Conservation (phyloP, 257 asterid species). For the Solanum raphanifolium region DNA sequence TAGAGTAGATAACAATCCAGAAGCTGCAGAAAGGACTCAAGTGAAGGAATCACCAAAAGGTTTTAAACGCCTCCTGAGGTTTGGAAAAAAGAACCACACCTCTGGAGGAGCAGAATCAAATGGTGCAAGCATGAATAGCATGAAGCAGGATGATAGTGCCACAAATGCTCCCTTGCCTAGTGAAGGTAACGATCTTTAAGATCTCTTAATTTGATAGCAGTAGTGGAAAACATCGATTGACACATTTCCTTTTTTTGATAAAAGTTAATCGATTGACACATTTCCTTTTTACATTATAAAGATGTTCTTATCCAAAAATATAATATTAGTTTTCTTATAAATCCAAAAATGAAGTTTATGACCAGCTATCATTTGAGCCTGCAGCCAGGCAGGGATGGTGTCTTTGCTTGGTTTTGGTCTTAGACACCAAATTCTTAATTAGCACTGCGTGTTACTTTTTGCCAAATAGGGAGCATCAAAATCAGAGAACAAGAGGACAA, state of each 20-base stretch:
- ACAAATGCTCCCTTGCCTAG: slow-evolving; percentile 35
- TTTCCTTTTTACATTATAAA: not conserved
- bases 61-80: slow-evolving; percentile 63
- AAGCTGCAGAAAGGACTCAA: slow-evolving; percentile 32
- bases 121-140: slow-evolving; percentile 29
- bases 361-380: not conserved
- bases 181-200: slow-evolving; percentile 50
- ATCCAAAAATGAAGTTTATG: not conserved
- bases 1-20: slow-evolving; percentile 31
- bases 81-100: slow-evolving; percentile 68
- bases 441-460: not conserved
- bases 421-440: not conserved
- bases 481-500: not conserved
- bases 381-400: not conserved
- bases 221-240: not conserved
- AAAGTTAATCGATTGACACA: not conserved
- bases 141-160: slow-evolving; percentile 28
- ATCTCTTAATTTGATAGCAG: not conserved
- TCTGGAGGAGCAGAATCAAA: slow-evolving; percentile 59
- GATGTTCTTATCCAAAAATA: not conserved
- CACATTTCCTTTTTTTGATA: not conserved
- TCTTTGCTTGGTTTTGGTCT: not conserved
- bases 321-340: not conserved
- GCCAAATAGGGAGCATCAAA: not conserved
- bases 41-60: slow-evolving; percentile 77